Percentiles rank a stretch among this genome's conserved stretches.
Conservation (phyloP, 2,329 filamentous ascomycete genomes). For the Fusarium kyushuense region DNA sequence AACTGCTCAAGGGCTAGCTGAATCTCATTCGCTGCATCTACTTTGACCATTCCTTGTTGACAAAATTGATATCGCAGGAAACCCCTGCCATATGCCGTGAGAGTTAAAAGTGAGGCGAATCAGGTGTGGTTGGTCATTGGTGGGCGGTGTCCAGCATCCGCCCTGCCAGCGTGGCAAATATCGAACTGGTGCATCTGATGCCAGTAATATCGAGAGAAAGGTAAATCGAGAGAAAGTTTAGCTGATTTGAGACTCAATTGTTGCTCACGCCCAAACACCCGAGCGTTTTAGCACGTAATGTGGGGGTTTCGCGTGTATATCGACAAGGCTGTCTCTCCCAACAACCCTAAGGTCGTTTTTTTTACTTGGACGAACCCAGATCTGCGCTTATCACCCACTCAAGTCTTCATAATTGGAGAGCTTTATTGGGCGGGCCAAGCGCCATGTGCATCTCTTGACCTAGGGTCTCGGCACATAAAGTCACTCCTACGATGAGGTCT, state of each 20-base stretch:
- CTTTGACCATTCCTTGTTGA: slow-evolving; percentile 43
- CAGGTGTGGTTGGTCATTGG: slow-evolving; percentile 47
- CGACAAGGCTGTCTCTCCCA: slow-evolving; percentile 25
- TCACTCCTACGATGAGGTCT: slow-evolving; percentile 21
- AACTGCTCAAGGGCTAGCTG: slow-evolving; percentile 40
- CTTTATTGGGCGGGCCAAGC: slow-evolving; percentile 39
- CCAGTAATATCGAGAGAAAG: slow-evolving; percentile 24
- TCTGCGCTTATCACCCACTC: slow-evolving; percentile 39
- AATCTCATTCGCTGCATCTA: slow-evolving; percentile 39
- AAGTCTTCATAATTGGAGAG: slow-evolving; percentile 20
- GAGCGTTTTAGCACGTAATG: slow-evolving; percentile 13
- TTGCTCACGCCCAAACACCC: slow-evolving; percentile 3
- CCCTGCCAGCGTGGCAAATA: slow-evolving; percentile 50
- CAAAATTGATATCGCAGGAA: slow-evolving; percentile 41
- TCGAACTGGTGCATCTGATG: slow-evolving; percentile 40
- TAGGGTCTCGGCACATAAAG: slow-evolving; percentile 21
- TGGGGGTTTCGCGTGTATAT: slow-evolving; percentile 15
- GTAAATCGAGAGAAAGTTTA: slow-evolving; percentile 11
- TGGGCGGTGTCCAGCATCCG: slow-evolving; percentile 41
- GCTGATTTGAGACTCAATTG: slow-evolving; percentile 10
- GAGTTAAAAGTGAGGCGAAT: slow-evolving; percentile 49
- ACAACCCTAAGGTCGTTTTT: slow-evolving; percentile 5
- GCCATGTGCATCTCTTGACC: slow-evolving; percentile 38
- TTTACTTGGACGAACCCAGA: slow-evolving; percentile 32
- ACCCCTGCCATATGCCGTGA: slow-evolving; percentile 45